Conservation (phyloP, 2,329 filamentous ascomycete genomes). For the Penicillium sp. region DNA sequence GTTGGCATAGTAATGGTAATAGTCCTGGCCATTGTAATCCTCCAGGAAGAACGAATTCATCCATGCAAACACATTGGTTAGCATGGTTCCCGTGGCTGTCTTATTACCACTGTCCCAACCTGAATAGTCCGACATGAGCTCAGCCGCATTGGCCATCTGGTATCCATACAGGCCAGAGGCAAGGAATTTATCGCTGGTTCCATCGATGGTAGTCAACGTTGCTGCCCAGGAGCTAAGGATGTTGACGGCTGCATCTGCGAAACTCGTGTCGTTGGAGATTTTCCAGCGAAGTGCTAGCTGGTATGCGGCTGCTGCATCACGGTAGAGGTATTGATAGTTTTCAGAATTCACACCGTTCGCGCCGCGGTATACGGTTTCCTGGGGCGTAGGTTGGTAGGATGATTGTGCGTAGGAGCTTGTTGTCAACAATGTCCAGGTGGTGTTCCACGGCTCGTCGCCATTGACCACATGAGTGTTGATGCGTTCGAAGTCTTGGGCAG, state of each 20-base stretch:
- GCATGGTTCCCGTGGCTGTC: constrained; percentile 33
- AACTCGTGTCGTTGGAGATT: constrained; percentile 41
- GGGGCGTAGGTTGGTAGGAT: constrained; percentile 33
- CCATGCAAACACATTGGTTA: constrained; percentile 28
- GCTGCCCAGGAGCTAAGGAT: constrained; percentile 47
- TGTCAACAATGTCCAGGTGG: constrained; percentile 40
- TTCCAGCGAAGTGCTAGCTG: constrained; percentile 48
- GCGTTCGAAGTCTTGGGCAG: constrained; percentile 42
- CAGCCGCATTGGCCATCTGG: constrained; percentile 53
- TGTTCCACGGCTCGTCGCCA: constrained; percentile 40
- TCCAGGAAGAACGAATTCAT: background rate
- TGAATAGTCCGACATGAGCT: constrained; percentile 45
- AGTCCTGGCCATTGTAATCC: constrained; percentile 1
- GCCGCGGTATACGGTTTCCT: constrained; percentile 43
- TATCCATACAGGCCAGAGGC: constrained; percentile 52
- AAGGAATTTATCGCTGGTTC: constrained; percentile 44
- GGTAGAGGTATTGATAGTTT: constrained; percentile 41
- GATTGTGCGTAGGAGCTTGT: constrained; percentile 32
- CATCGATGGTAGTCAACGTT: constrained; percentile 39
- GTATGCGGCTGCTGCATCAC: constrained; percentile 45
- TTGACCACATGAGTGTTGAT: constrained; percentile 43
- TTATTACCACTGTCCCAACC: constrained; percentile 36
- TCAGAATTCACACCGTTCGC: constrained; percentile 28
- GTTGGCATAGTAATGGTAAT: constrained; percentile 46
- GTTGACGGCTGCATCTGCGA: constrained; percentile 41